phyloP scores from a whole-genome alignment of 2,329 filamentous ascomycete genomes.

The Aschersonia sp. region DNA sequence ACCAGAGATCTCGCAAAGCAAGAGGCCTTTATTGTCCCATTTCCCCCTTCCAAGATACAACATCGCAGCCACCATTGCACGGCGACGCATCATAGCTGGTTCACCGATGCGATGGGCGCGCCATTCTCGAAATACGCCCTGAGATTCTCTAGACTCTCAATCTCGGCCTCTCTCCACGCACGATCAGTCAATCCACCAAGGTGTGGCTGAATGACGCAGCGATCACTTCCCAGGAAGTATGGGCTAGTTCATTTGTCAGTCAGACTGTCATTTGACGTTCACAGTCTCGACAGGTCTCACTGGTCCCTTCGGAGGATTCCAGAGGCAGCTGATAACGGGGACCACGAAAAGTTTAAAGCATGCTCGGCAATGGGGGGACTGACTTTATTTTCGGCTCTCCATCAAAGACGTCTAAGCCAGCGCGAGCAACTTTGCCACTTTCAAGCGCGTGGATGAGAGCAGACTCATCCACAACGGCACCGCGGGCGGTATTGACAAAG shows the following conservation, averaged over 20 bases:
- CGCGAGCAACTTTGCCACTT: conserved; percentile 27
- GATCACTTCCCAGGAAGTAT: neutral
- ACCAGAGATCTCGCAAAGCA: too few species aligned
- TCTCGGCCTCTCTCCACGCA: neutral
- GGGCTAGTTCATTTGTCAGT: too few species aligned
- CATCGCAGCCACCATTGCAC: too few species aligned
- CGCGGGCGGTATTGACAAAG: conserved; percentile 36
- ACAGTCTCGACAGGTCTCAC: too few species aligned
- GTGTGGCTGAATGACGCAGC: neutral
- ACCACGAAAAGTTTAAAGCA: too few species aligned
- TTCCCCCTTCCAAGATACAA: too few species aligned
- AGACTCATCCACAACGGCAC: conserved; percentile 31
- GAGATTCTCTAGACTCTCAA: neutral
- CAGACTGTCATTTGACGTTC: too few species aligned
- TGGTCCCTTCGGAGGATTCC: too few species aligned
- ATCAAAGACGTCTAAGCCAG: conserved; percentile 32
- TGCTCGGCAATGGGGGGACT: too few species aligned
- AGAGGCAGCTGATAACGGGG: too few species aligned
- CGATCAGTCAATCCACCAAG: neutral
- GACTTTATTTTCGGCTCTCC: conserved; percentile 26
- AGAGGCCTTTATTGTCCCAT: too few species aligned
- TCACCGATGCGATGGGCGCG: neutral
- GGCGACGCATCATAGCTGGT: neutral
- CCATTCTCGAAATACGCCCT: neutral
- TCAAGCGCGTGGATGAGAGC: conserved; percentile 31